Base-by-base conservation (phyloP, 352 stramenopile genomes). In the Phytopythium cucurbitacearum region DNA sequence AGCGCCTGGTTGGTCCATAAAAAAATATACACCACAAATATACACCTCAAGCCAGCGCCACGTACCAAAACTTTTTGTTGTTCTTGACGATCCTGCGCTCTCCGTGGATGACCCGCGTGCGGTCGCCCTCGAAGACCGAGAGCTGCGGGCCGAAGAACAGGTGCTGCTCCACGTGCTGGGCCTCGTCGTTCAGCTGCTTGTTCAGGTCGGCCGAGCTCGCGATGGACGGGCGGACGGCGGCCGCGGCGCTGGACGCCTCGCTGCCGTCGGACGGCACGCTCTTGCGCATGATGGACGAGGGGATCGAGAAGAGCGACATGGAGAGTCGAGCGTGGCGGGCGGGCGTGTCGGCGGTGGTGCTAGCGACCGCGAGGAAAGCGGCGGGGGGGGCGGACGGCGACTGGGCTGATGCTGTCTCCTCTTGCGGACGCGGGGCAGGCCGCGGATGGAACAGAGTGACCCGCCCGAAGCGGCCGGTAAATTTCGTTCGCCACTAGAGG, bases 11-110 rank as follows among this genome's bases (percentile, higher is more conserved):
- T 28, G 21, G 21, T 28, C 21, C 21, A 28, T 28, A 28, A 28
- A 28, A 28, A 28, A 28, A 28, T 28, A 28, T 28, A 28, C 21
- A 1, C 21, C 21, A 28, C 21, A 28, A 28, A 28, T 28, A 28
- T 28, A 28, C 21, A 28, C 21, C 21, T 28, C 21, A 28, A 28
- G 21, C 21, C 21, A 28, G 21, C 2, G 21, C 21, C 2, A 62
- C 66, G 42, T 58, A 83, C 73, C 83, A 95, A 55, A 85, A 89
- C 44, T 76, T 71, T 56, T 88, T 89, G 43, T 49, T 63, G 60
- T 78, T 92, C 72, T 95, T 95, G 53, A 88, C 72, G 49, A 95
- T 90, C 63, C 88, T 90, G 60, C 85, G 85, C 62, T 95, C 85
- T 47, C 82, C 76, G 54, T 94, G 85, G 68, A 94, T 88, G 54